Conservation (phyloP, 2,329 filamentous ascomycete genomes). For the Basipetospora chlamydospora region DNA sequence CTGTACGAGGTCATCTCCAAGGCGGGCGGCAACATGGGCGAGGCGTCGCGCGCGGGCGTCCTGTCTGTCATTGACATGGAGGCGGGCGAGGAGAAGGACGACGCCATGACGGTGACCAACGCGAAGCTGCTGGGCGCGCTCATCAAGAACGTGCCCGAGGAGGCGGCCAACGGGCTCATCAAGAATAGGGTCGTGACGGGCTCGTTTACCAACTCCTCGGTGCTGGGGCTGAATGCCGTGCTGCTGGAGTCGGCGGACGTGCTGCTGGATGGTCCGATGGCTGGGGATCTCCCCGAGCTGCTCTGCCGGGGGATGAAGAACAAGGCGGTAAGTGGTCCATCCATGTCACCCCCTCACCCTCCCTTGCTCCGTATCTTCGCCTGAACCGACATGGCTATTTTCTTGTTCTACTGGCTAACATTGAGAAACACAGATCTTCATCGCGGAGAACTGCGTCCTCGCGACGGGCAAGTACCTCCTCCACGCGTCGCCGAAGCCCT, state of each 20-base stretch:
- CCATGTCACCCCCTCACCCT: too few species aligned
- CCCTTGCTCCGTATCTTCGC: too few species aligned
- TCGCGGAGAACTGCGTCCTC: constrained; percentile 77
- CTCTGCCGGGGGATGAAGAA: constrained; percentile 67
- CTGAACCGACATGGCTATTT: too few species aligned
- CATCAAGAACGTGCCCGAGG: constrained; percentile 68
- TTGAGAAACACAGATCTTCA: constrained; percentile 44
- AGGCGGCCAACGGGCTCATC: constrained; percentile 44
- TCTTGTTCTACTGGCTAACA: too few species aligned
- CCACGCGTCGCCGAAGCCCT: constrained; percentile 49
- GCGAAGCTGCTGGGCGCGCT: constrained; percentile 81
- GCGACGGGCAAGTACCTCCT: constrained; percentile 86
- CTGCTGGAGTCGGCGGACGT: constrained; percentile 64
- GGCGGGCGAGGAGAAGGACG: constrained; percentile 56
- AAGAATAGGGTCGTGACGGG: constrained; percentile 67
- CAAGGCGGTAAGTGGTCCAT: constrained; percentile 48
- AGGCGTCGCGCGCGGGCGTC: constrained; percentile 73
- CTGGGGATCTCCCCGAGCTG: constrained; percentile 60
- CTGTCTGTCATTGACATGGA: constrained; percentile 80
- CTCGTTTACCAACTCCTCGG: constrained; percentile 62
- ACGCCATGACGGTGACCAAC: constrained; percentile 74
- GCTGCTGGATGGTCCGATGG: constrained; percentile 49
- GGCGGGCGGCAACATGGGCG: constrained; percentile 88
- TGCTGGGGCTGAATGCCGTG: constrained; percentile 79
- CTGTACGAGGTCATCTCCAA: constrained; percentile 94